A percentile compares a stretch with the other conserved stretches of the same genome.
These are phyloP conservation scores for Isatis lusitanica DNA, from an alignment of 441 rosid species.

Conservation along the genomic window DNA sequence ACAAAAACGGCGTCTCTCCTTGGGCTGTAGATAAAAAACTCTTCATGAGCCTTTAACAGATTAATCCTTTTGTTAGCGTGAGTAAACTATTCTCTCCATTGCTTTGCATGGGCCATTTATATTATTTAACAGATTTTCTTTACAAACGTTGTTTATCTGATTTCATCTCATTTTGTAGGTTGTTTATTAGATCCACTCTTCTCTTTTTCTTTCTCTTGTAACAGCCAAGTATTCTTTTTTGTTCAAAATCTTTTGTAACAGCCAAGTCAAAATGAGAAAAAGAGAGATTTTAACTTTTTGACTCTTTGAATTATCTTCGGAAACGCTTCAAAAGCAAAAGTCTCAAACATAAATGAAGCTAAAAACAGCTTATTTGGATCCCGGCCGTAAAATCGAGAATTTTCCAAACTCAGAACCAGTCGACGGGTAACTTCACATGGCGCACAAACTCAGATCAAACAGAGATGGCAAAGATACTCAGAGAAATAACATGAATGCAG, in stretches of 20 bases:
- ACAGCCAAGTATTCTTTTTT: background rate
- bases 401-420: background rate
- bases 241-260: background rate
- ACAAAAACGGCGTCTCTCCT: background rate
- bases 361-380: background rate
- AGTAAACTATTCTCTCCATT: background rate
- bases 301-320: background rate
- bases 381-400: background rate
- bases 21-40: background rate
- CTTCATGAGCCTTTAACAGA: conserved; percentile 14
- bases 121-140: background rate
- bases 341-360: background rate
- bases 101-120: background rate
- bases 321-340: background rate
- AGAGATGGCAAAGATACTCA: background rate
- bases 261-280: background rate
- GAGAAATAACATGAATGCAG: background rate
- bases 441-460: background rate
- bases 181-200: background rate
- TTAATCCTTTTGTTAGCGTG: no score
- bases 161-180: background rate
- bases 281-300: background rate
- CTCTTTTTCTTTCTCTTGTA: background rate
- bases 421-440: background rate
- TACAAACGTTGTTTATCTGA: background rate